Percentiles rank a stretch among this genome's conserved stretches.
Evolutionary conservation across 2,329 filamentous ascomycete genomes (phyloP).

Genomic region (Trichoderma aggressivum): DNA sequence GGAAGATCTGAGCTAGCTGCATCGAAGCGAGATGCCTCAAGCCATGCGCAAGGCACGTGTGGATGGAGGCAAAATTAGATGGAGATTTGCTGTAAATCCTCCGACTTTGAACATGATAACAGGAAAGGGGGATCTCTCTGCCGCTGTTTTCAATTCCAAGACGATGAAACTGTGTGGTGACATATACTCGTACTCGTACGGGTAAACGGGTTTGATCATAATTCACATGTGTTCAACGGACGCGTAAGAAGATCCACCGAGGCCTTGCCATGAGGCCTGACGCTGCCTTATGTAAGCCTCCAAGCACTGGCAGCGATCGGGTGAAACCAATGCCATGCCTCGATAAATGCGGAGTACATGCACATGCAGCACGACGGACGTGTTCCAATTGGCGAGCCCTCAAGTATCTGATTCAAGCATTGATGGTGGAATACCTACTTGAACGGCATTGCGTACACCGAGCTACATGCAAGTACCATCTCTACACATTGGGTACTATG

Average conservation of each 20-base stretch:
- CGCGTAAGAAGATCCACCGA: neutral
- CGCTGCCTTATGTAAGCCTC: neutral
- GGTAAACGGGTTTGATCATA: neutral
- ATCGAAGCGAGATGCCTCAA: neutral
- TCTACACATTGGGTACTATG: neutral
- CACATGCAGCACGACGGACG: neutral
- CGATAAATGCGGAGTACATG: neutral
- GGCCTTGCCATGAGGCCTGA: neutral
- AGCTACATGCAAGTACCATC: neutral
- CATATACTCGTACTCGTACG: no score
- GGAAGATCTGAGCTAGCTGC: neutral
- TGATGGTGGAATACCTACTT: neutral
- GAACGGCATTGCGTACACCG: neutral
- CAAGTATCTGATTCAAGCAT: neutral
- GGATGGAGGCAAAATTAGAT: neutral
- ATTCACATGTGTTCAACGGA: neutral
- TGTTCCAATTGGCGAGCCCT: neutral
- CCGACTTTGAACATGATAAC: neutral
- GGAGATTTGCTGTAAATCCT: neutral
- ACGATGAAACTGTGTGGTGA: neutral
- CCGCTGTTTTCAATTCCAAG: neutral
- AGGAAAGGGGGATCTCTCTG: neutral
- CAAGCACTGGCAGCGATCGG: neutral
- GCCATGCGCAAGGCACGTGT: neutral
- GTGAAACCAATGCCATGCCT: neutral